Evolutionary conservation across 768 basidiomycete genomes (phyloP), one percentile per base, ranked within the genome.

Genomic region (Russula virescens): DNA sequence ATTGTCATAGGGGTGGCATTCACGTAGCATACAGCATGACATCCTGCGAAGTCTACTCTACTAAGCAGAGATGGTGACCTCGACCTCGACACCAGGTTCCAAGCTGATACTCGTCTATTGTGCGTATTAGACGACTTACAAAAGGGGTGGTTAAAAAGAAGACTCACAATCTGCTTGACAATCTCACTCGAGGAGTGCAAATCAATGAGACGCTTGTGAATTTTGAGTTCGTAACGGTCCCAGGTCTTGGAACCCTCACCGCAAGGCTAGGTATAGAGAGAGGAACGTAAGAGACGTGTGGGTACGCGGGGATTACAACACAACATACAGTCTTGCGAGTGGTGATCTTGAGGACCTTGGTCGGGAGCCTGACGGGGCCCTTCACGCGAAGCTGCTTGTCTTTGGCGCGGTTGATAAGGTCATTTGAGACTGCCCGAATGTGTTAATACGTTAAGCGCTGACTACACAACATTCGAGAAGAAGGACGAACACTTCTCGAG

Each of bases 211-310:
- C 97, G 91, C 82, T 99, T 99, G 88, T 99, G 96, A 66, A 99
- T 83, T 82, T 95, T 95, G 80, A 99, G 88, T 80, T 99, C 96
- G 79, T 94, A 98, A 71, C 92, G 87, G 79, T 99, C 97, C 97
- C 97, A 99, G 74, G 97, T 99, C 88, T 99, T 99, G 70, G 97
- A 98, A 82, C 97, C 97, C 79, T 98, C 97, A 92, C 97, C 97
- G 74, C 97, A 98, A 78, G 97, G 91, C 92, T 97, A 70, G 10
- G 63, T 47, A 42, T 42, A 13, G 40, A 46, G 28, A 21, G 52
- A 25, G 3, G 19, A 21, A 23, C 52, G 61, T 43, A 55, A 65
- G 25, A 26, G 42, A 58, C 58, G 4, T 16, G 10, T 9, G 19
- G 9, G 23, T 7, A 35, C 14, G 8, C 28, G 46, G 25, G 18